These are phyloP conservation scores for Ceratocystiopsis minuta DNA, from an alignment of 2,329 filamentous ascomycete genomes.

Conservation along the genomic window DNA sequence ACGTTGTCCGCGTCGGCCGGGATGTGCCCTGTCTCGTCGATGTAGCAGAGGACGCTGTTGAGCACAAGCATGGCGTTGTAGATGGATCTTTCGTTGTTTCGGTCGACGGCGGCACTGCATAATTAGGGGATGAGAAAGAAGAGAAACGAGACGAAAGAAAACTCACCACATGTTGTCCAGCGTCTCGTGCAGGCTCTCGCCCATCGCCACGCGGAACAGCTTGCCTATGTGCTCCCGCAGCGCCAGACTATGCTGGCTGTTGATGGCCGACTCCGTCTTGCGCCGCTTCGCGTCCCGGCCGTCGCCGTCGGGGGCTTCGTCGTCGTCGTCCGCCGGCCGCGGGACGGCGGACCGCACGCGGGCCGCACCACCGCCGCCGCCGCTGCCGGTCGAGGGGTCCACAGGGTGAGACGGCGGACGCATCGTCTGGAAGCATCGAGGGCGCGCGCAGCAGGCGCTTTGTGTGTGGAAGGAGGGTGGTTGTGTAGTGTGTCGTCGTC, in stretches of 20 bases:
- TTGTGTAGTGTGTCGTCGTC: not conserved
- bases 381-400: not conserved
- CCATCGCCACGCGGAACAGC: constrained; percentile 1
- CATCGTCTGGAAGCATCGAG: not conserved
- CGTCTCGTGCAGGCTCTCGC: constrained; percentile 1
- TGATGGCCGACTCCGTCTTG: constrained; percentile 1
- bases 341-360: too few relatives aligned
- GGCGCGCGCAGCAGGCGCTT: not conserved
- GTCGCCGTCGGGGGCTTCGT: constrained; percentile 2
- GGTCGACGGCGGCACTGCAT: not conserved
- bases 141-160: too few relatives aligned
- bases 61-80: not conserved
- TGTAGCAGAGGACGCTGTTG: constrained; percentile 3
- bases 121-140: too few relatives aligned
- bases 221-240: constrained; percentile 2
- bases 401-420: constrained; percentile 4
- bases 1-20: not conserved
- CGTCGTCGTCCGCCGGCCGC: not conserved
- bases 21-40: constrained; percentile 5
- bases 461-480: not conserved
- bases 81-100: too few relatives aligned
- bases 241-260: not conserved
- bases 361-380: not conserved
- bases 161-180: constrained; percentile 3
- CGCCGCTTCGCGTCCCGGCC: constrained; percentile 6